Conservation (phyloP, 2,329 filamentous ascomycete species). For the Ilyonectria robusta region DNA sequence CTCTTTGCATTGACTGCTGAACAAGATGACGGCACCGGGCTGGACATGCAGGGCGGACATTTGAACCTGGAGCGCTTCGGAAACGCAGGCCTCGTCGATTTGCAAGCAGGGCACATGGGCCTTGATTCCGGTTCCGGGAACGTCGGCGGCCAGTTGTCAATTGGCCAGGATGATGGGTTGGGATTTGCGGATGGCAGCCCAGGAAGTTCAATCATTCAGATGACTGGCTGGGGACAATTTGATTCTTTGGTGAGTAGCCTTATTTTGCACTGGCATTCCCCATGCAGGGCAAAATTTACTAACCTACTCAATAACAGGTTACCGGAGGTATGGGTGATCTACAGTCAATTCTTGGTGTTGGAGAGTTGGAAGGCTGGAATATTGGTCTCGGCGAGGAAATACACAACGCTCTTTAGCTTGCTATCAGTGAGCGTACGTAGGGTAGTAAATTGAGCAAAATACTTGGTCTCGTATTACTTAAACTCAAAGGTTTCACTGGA, state of each 20-base stretch:
- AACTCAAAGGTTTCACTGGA: too few species aligned
- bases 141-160: background rate
- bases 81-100: background rate
- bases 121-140: conserved; percentile 1
- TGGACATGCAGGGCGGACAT: background rate
- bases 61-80: conserved; percentile 2
- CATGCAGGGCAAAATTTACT: background rate
- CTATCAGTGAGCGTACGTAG: background rate
- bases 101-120: conserved; percentile 5
- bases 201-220: conserved; percentile 31
- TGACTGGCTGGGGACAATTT: conserved; percentile 47
- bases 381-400: conserved; percentile 24
- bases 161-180: conserved; percentile 20
- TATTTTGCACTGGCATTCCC: background rate
- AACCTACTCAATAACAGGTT: conserved; percentile 13
- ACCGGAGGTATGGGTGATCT: conserved; percentile 36
- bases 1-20: conserved; percentile 21
- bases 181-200: conserved; percentile 25
- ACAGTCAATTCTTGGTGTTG: conserved; percentile 27
- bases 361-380: conserved; percentile 33
- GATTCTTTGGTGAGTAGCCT: conserved; percentile 30
- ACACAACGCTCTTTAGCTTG: background rate
- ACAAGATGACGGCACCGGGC: background rate
- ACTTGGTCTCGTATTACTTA: too few species aligned
- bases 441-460: background rate